Percentiles rank a stretch among this genome's conserved stretches.
These are phyloP conservation scores for Stephanodiscus triporus DNA, from an alignment of 108 stramenopile species.

Conservation along the genomic window DNA sequence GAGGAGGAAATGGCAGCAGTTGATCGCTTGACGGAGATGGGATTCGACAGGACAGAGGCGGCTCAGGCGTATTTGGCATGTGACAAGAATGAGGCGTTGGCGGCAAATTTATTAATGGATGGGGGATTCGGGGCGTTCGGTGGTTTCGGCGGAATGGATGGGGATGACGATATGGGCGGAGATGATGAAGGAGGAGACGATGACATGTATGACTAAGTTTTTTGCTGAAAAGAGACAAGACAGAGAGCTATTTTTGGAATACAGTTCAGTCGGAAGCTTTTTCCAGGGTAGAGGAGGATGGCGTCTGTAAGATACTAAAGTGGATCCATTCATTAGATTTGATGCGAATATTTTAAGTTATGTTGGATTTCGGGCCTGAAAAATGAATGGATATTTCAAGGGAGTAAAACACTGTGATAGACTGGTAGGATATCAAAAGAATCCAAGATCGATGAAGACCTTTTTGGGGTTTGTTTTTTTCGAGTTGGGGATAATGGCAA, in stretches of 20 bases:
- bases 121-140: conserved; percentile 63
- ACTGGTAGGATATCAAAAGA: too few relatives aligned
- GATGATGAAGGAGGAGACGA: conserved; percentile 59
- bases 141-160: conserved; percentile 54
- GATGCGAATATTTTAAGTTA: background rate
- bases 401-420: too few relatives aligned
- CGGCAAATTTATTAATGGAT: conserved; percentile 97
- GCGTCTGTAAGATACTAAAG: background rate
- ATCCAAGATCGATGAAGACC: conserved; percentile 32
- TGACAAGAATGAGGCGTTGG: conserved; percentile 98
- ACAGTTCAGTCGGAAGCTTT: background rate
- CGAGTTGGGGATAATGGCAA: conserved; percentile 10
- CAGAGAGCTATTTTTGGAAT: background rate
- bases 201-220: conserved; percentile 83
- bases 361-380: background rate
- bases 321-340: background rate
- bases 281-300: background rate
- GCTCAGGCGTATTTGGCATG: conserved; percentile 98
- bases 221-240: background rate
- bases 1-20: conserved; percentile 97
- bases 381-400: background rate
- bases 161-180: conserved; percentile 36
- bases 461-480: conserved; percentile 15
- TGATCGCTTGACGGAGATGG: conserved; percentile 92
- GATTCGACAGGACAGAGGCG: conserved; percentile 92